Percentiles rank a stretch among this genome's conserved stretches.
phyloP scores from a whole-genome alignment of 345 rosid species.

The Syzygium aromaticum region DNA sequence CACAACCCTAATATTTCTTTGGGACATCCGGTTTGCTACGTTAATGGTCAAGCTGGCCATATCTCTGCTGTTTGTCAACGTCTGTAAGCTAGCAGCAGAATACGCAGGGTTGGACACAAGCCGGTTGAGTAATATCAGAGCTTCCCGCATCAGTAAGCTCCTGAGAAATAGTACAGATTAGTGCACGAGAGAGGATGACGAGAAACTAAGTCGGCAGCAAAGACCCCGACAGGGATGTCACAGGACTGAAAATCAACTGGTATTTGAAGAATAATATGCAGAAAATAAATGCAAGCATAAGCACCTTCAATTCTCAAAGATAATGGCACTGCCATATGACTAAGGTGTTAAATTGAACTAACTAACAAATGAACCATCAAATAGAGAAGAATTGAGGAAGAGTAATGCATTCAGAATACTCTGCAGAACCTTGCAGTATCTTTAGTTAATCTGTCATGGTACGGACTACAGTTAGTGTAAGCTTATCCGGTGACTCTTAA shows the following conservation, averaged over 20 bases:
- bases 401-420: not conserved
- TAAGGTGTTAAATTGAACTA: not conserved
- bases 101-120: constrained; percentile 53
- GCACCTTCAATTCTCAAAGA: not conserved
- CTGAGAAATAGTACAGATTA: constrained; percentile 11
- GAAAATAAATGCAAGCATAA: not conserved
- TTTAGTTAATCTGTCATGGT: not conserved
- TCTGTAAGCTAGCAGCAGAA: constrained; percentile 43
- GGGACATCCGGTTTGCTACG: constrained; percentile 57
- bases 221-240: not conserved
- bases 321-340: not conserved
- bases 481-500: not conserved
- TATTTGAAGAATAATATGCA: not conserved
- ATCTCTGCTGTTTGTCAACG: constrained; percentile 60
- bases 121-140: constrained; percentile 69
- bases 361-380: not conserved
- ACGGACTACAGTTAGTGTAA: not conserved
- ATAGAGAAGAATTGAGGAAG: not conserved
- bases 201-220: not conserved
- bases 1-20: constrained; percentile 19
- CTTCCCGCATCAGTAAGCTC: constrained; percentile 67
- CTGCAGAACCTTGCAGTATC: not conserved
- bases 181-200: not conserved
- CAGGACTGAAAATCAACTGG: not conserved
- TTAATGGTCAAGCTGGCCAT: constrained; percentile 72